Base-by-base conservation (phyloP, 2,329 filamentous ascomycete genomes). In the Rhinocladiella mackenziei region DNA sequence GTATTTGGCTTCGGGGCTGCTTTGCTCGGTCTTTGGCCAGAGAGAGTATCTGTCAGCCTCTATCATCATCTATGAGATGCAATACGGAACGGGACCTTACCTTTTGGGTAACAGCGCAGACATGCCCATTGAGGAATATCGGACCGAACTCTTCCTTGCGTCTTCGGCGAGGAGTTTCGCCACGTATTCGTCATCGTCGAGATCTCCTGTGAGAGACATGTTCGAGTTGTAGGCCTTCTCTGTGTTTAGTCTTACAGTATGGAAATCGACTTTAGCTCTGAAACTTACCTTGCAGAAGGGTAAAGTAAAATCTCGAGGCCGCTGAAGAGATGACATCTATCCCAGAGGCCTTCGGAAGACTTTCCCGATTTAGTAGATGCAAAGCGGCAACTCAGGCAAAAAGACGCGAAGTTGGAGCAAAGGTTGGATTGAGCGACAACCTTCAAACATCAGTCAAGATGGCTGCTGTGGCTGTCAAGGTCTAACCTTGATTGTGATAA, bases 1-100 rank as follows among this genome's bases (percentile, higher is more conserved):
- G 86, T 96, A 59, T 98, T 97, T 2, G 91, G 89, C 62, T 91
- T 96, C 1, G 86, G 87, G 52, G 76, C 78, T 39, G 82, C 78
- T 55, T 77, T 77, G 33, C 76, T 67, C 45, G 81, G 78, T 59
- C 79, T 88, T n/a, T n/a, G n/a, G 65, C 7, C n/a, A 19, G 11
- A 7, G 10, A n/a, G 18, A 19, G 8, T 19, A 15, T 14, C 14
- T 4, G 23, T 38, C 23, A 38, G 35, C 5, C n/a, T 14, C 8
- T 3, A 19, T 17, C 3, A 18, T 20, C 3, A 11, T 11, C 8
- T 33, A 33, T 30, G 28, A n/a, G 15, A 14, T 6, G 15, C 9
- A 25, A n/a, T 25, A 28, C 10, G 15, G 39, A 66, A 59, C 67
- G 76, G 73, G 6, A 20, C 11, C 65, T 50, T 62, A 78, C 76